Base-by-base conservation (phyloP, 768 basidiomycete species). In the Trametes gibbosa region DNA sequence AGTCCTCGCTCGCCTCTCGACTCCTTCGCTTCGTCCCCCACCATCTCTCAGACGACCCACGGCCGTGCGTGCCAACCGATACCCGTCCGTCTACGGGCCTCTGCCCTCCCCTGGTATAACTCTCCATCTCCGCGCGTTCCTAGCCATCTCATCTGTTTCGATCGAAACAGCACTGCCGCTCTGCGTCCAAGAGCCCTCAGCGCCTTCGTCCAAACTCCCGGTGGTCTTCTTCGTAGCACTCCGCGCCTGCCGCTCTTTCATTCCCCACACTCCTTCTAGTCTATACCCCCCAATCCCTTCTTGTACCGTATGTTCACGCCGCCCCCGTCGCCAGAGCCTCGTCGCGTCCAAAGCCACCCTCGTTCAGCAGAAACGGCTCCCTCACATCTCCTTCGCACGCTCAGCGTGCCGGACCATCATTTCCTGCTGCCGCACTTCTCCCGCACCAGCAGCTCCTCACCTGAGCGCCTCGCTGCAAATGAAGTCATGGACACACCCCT, bases 271-370 rank as follows among this genome's bases (percentile, higher is more conserved):
- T 62, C 61, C 29, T 62, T 62, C 41, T 47, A 37, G 6, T 41
- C 52, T 47, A 45, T 45, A 39, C 49, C 50, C 57, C 24, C 24
- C 56, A 7, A 50, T 37, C 55, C 32, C 39, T 48, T 14, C 25
- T 17, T 37, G 39, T 55, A 48, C 34, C 50, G 43, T 40, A 77
- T 77, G 76, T 76, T 77, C 65, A 78, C 76, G 47, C 76, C 76
- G 23, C 75, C 76, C 2, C 59, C 70, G 2, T 68, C 67, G 13
- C 68, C 70, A 29, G 62, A 53, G 19, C 69, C 69, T 21, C 55
- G 57, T 5, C 63, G 59, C 40, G 43, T 62, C 14, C 53, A 57
- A 50, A 51, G 25, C 29, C 19, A 39, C 1, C 1, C 47, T 37
- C 35, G 58, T 35, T 50, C 61, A 16, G 16, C 47, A 46, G 35